Percentiles rank a stretch among this genome's conserved stretches.
phyloP scores from a whole-genome alignment of 495 filamentous ascomycete genomes.

The Thermothielavioides terrestris region DNA sequence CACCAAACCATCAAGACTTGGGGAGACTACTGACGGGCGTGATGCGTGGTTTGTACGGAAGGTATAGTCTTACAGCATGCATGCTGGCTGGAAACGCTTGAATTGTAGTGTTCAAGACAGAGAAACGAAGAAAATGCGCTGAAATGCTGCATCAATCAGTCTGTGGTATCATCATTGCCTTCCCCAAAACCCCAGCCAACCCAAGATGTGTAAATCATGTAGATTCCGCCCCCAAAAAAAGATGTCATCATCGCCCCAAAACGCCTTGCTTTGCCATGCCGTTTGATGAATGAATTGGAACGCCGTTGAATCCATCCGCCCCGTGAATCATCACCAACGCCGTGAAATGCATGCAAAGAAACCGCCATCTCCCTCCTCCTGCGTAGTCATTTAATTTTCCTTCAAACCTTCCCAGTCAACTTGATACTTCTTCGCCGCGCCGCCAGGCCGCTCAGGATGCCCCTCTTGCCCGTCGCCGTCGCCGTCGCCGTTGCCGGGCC shows the following conservation, averaged over 20 bases:
- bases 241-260: neutral
- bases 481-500: neutral
- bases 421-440: slow-evolving; percentile 35
- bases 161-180: neutral
- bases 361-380: neutral
- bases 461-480: slow-evolving; percentile 23
- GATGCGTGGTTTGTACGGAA: no score
- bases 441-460: slow-evolving; percentile 34
- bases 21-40: no score
- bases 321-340: neutral
- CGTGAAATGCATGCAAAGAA: neutral
- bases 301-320: neutral
- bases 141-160: neutral
- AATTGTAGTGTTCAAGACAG: neutral
- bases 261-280: neutral
- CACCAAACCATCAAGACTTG: no score
- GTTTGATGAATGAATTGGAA: neutral
- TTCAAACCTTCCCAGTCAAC: slow-evolving; percentile 16
- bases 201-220: neutral
- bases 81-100: neutral
- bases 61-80: no score
- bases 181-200: neutral
- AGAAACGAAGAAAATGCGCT: neutral
- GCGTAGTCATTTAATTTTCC: no score
- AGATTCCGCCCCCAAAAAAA: neutral